Evolutionary conservation across 306 rosid genomes (phyloP), one percentile per base, ranked within the genome.

Genomic region (Prinsepia uniflora): DNA sequence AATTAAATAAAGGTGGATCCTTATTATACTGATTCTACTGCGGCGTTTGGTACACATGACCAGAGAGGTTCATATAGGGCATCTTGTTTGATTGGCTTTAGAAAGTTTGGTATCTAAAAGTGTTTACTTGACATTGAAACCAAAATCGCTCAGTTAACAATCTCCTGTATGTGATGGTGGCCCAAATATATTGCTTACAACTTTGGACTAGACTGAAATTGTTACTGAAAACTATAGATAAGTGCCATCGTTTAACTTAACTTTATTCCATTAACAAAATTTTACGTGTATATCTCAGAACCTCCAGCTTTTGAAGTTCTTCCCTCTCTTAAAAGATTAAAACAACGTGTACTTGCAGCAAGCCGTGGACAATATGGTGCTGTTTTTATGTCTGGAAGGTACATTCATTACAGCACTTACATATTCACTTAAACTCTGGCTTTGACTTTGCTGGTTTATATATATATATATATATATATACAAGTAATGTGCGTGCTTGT

Each of bases 301-400:
- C 84, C 85, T 82, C 98, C 98, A 1, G 98, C 95, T 44, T 94
- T 94, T 81, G 95, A 90, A 78, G 97, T 94, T 72, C 96, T 94
- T 10, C 98, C 98, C 20, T 89, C 97, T 77, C 98, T 94, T 74
- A 90, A 81, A 80, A 82, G 79, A 86, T 80, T 94, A 77, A 90
- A 94, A 74, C 98, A 94, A 74, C 88, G 97, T 41, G 77, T 94
- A 68, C 73, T 71, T 40, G 92, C 95, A 15, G 95, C 98, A 49
- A 81, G 95, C 72, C 90, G 96, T 62, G 97, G 96, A 74, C 87
- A 86, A 75, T 90, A 90, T 59, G 87, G 81, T 80, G 92, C 97
- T 64, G 92, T 94, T 70, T 87, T 94, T 73, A 94, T 94, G 98
- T 94, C 98, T 53, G 98, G 98, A 79, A 94, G 98, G 98, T 94